These are phyloP conservation scores for Melastoma malabathricum DNA, from an alignment of 345 rosid genomes.

Conservation along the genomic window DNA sequence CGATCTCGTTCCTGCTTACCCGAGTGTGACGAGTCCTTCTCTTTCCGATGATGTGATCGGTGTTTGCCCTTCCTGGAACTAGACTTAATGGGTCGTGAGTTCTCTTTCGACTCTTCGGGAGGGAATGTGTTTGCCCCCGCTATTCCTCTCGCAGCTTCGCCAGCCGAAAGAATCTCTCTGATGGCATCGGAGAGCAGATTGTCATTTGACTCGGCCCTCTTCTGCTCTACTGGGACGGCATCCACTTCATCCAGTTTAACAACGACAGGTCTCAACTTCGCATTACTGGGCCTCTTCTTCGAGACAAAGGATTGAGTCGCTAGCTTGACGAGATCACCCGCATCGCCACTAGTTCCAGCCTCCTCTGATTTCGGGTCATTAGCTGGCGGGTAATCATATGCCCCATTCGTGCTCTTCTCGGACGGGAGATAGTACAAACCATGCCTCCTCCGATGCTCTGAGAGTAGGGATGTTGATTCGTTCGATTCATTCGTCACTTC, in stretches of 20 bases:
- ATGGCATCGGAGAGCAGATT: slow-evolving; percentile 52
- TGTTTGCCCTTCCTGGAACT: slow-evolving; percentile 41
- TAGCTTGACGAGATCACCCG: slow-evolving; percentile 35
- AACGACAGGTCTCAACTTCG: slow-evolving; percentile 85
- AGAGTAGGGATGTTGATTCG: slow-evolving; percentile 65
- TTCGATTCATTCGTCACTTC: slow-evolving; percentile 49
- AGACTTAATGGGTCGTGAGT: slow-evolving; percentile 18
- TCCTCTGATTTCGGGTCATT: slow-evolving; percentile 29
- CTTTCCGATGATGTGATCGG: slow-evolving; percentile 30
- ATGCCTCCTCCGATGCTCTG: slow-evolving; percentile 82
- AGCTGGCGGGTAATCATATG: slow-evolving; percentile 70
- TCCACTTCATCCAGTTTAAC: slow-evolving; percentile 81
- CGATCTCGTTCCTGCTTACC: slow-evolving; percentile 21
- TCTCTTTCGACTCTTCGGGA: slow-evolving; percentile 21
- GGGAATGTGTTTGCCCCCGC: slow-evolving; percentile 25
- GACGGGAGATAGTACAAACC: slow-evolving; percentile 70
- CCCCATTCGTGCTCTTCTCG: slow-evolving; percentile 28
- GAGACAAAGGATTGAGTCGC: slow-evolving; percentile 38
- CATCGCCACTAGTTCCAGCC: slow-evolving; percentile 20
- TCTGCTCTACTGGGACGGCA: slow-evolving; percentile 16
- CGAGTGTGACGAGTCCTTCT: slow-evolving; percentile 23
- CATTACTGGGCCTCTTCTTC: slow-evolving; percentile 39
- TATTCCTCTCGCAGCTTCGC: slow-evolving; percentile 37
- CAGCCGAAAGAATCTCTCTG: slow-evolving; percentile 55
- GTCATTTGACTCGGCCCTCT: slow-evolving; percentile 23